These are phyloP conservation scores for Dioszegia crocea DNA, from an alignment of 768 basidiomycete genomes.

Conservation along the genomic window DNA sequence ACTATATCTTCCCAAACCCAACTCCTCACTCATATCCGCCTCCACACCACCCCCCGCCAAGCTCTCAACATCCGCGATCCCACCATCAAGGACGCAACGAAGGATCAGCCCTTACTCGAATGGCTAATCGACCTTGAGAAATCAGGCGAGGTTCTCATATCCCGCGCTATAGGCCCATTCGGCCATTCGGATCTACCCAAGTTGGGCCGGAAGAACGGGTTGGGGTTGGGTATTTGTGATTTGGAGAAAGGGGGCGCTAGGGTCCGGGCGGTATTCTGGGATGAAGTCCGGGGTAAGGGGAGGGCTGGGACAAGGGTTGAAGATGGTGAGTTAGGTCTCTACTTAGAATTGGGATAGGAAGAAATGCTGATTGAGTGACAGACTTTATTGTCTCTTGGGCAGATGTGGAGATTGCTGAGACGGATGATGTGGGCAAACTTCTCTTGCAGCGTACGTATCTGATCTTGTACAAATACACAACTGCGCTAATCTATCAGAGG, in stretches of 20 bases:
- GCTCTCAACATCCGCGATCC: constrained; percentile 9
- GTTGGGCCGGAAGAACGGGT: constrained; percentile 30
- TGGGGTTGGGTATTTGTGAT: constrained; percentile 28
- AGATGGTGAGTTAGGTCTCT: constrained; percentile 27
- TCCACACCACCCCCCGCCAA: constrained; percentile 15
- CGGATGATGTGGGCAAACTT: constrained; percentile 21
- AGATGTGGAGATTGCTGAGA: constrained; percentile 19
- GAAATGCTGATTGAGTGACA: constrained; percentile 3
- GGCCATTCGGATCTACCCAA: constrained; percentile 25
- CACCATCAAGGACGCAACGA: constrained; percentile 8
- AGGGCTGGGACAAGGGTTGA: constrained; percentile 33
- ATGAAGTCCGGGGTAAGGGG: constrained; percentile 34
- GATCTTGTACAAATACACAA: not conserved
- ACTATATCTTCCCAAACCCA: constrained; percentile 19
- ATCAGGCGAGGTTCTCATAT: constrained; percentile 30
- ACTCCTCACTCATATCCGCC: constrained; percentile 29
- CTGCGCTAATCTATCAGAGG: constrained; percentile 12
- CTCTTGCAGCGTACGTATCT: constrained; percentile 14
- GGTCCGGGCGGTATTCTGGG: constrained; percentile 38
- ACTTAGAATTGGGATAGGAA: not conserved
- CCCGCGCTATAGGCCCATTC: constrained; percentile 29
- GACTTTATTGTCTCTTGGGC: constrained; percentile 17
- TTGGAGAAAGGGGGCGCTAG: constrained; percentile 23
- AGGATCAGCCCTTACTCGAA: constrained; percentile 4
- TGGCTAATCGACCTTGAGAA: constrained; percentile 26